phyloP scores from a whole-genome alignment of 495 filamentous ascomycete species.

The Neurospora discreta region DNA sequence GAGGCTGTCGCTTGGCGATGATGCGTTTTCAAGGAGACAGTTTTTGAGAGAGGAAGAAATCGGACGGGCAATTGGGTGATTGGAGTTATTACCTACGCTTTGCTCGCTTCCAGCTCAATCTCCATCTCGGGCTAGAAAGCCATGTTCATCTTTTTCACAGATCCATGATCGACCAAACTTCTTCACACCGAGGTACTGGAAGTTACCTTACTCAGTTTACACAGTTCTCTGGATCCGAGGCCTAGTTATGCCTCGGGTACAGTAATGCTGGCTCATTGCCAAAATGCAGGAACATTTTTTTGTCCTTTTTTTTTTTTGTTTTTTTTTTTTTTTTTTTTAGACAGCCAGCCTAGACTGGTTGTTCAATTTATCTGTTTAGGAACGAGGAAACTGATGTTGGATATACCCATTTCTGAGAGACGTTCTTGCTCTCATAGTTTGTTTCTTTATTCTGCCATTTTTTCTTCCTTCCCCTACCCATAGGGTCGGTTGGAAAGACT shows the following conservation, averaged over 20 bases:
- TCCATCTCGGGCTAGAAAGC: not conserved
- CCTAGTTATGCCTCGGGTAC: not conserved
- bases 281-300: not conserved
- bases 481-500: not conserved
- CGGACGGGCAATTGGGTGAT: constrained; percentile 34
- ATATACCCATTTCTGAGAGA: not conserved
- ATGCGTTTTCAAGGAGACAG: constrained; percentile 25
- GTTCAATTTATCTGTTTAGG: not conserved
- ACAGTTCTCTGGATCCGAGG: not conserved
- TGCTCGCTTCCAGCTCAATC: not conserved
- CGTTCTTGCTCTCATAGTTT: not conserved
- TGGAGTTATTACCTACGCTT: not conserved
- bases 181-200: not conserved
- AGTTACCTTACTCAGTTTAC: not conserved
- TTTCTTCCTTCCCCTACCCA: not conserved
- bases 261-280: not conserved
- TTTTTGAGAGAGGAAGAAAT: constrained; percentile 28
- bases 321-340: not conserved
- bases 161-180: not conserved
- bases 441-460: not conserved
- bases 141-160: not conserved
- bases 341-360: not conserved
- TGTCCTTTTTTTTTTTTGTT: not conserved
- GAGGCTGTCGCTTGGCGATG: constrained; percentile 26
- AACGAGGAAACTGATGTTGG: not conserved